Evolutionary conservation across 2,329 filamentous ascomycete genomes (phyloP).

Genomic region (Herpotrichia juniperi): DNA sequence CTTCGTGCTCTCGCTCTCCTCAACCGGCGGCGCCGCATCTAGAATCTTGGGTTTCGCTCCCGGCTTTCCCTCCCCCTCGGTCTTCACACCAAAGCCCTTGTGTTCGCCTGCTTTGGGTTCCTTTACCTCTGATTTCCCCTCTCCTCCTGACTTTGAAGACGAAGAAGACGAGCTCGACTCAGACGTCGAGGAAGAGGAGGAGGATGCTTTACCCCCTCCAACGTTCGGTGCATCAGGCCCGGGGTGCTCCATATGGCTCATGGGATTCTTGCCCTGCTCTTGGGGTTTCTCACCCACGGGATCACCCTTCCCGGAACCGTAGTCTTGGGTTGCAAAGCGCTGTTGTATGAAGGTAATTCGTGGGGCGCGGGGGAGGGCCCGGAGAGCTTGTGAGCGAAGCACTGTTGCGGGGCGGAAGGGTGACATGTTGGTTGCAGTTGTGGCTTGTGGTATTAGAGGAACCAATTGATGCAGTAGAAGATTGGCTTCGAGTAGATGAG

Average conservation of each 20-base stretch:
- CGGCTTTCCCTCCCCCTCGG: conserved; percentile 25
- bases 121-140: conserved; percentile 6
- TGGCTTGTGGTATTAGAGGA: neutral
- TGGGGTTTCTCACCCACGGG: conserved; percentile 52
- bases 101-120: neutral
- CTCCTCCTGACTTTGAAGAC: neutral
- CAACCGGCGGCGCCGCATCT: conserved; percentile 40
- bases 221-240: conserved; percentile 52
- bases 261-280: conserved; percentile 47
- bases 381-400: conserved; percentile 31
- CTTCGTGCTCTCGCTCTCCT: conserved; percentile 44
- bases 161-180: conserved; percentile 10
- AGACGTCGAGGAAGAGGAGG: conserved; percentile 16
- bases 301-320: conserved; percentile 51
- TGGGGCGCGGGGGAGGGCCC: conserved; percentile 20
- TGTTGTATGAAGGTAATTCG: conserved; percentile 31
- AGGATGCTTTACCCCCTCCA: conserved; percentile 39
- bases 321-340: conserved; percentile 47
- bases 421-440: conserved; percentile 27
- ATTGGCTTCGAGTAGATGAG: too few relatives aligned
- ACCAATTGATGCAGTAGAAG: neutral
- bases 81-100: conserved; percentile 6
- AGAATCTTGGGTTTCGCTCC: conserved; percentile 53
- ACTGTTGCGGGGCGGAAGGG: conserved; percentile 36
- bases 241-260: conserved; percentile 50